Evolutionary conservation across 2,329 filamentous ascomycete genomes (phyloP), one percentile per base, ranked within the genome.

Genomic region (Phialemoniopsis sp.): DNA sequence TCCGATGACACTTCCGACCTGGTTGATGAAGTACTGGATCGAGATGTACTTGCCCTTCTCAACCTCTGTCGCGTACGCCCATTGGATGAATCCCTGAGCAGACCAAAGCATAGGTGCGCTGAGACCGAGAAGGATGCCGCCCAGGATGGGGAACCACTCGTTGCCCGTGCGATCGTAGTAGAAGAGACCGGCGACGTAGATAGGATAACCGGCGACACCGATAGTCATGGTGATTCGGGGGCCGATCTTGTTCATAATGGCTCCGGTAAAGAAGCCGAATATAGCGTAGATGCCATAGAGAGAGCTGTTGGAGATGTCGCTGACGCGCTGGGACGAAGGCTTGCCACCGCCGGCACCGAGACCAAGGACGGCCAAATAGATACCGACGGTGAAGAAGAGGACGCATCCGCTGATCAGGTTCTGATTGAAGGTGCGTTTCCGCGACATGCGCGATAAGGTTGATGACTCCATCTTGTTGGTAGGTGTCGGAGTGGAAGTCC

Each of bases 371-470:
- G 40, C 40, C 3, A 34, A 28, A 12, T 42, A 42, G 14, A 32
- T 40, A 9, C 41, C 41, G 13, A 37, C 36, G 8, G 29, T 29
- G 26, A 36, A 42, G 15, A 42, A 42, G n/a, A 41, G 30, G 10
- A 34, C 37, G 8, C 71, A 70, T 3, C 68, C 64, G 10, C 29
- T 30, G 32, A 41, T 43, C 29, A 41, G 34, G 39, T 41, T 41
- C 30, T 41, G 39, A 6, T 16, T 41, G 19, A 33, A 41, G 35
- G 39, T 26, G 21, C 6, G 21, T 10, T 26, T 26, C 6, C 21
- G 21, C 21, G 21, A 26, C 6, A 10, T 26, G 21, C 21, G 21
- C 21, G 21, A 10, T 26, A 26, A 10, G 10, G 21, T 26, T 26
- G 21, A 26, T 6, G 21, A 26, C 21, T 26, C 21, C 21, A 26